A percentile compares a stretch with the other conserved stretches of the same genome.
These are phyloP conservation scores for Thelonectria olida DNA, from an alignment of 2,329 filamentous ascomycete genomes.

Conservation along the genomic window DNA sequence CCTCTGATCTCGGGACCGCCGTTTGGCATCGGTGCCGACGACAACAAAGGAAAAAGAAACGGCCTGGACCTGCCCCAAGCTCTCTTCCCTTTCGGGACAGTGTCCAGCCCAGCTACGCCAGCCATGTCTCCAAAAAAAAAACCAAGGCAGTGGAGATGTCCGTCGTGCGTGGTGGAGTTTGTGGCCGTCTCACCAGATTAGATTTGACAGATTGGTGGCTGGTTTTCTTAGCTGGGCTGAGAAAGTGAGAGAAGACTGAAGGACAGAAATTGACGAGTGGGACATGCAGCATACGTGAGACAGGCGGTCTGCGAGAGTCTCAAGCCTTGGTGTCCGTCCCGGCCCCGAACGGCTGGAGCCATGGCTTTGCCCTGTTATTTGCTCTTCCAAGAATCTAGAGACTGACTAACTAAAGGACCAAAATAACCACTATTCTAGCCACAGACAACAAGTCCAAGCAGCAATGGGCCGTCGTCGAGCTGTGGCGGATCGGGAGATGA, in stretches of 20 bases:
- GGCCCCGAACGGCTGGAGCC: neutral
- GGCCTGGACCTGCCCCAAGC: too few relatives aligned
- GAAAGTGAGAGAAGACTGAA: conserved; percentile 16
- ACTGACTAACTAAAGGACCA: too few relatives aligned
- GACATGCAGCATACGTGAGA: conserved; percentile 27
- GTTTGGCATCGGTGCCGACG: too few relatives aligned
- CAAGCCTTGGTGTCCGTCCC: neutral
- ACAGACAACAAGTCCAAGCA: neutral
- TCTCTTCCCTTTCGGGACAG: neutral
- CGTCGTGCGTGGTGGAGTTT: neutral
- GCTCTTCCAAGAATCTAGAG: too few relatives aligned
- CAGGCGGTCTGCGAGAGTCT: conserved; percentile 6
- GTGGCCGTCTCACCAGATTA: too few relatives aligned
- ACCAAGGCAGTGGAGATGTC: conserved; percentile 1
- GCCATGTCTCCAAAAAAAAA: too few relatives aligned
- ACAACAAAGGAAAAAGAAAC: neutral
- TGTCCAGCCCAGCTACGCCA: neutral
- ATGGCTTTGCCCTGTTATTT: neutral
- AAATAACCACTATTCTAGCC: too few relatives aligned
- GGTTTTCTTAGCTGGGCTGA: too few relatives aligned
- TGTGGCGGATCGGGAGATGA: conserved; percentile 20
- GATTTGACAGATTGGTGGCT: too few relatives aligned
- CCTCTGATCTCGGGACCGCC: too few relatives aligned
- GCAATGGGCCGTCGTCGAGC: too few relatives aligned
- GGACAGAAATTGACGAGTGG: conserved; percentile 26